Conservation (phyloP, 1,139 yeast species). For the Meyerozyma athensensis region DNA sequence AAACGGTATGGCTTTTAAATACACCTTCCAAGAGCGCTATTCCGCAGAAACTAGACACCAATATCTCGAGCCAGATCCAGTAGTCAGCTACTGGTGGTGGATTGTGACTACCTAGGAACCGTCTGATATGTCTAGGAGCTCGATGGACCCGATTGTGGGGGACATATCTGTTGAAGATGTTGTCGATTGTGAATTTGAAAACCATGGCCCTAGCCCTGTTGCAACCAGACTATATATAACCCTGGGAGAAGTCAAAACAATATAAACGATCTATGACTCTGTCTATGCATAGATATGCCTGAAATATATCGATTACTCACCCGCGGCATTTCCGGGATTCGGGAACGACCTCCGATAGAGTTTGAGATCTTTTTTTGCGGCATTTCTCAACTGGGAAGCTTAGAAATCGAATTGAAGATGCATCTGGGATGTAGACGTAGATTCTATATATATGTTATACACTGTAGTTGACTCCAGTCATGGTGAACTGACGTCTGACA, state of each 20-base stretch:
- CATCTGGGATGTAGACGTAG: not conserved
- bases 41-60: conserved; percentile 49
- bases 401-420: not conserved
- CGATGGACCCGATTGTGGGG: conserved; percentile 26
- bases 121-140: conserved; percentile 25
- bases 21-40: conserved; percentile 48
- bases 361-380: too few species aligned
- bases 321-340: too few species aligned
- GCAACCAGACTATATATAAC: not conserved
- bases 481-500: not conserved
- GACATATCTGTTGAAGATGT: conserved; percentile 21
- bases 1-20: conserved; percentile 42
- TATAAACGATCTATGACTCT: too few species aligned
- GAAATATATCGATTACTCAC: too few species aligned
- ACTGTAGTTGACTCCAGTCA: not conserved
- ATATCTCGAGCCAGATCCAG: conserved; percentile 43
- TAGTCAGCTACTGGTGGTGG: conserved; percentile 33
- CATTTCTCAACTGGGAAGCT: not conserved
- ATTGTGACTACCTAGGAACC: conserved; percentile 31
- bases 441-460: not conserved
- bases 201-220: conserved; percentile 22
- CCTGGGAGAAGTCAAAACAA: too few species aligned
- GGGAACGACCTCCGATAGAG: too few species aligned
- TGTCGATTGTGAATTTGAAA: conserved; percentile 40
- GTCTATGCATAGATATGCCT: too few species aligned